A percentile compares a stretch with the other conserved stretches of the same genome.
Conservation (phyloP, 1,284 basidiomycete species). For the Fistulina hepatica region DNA sequence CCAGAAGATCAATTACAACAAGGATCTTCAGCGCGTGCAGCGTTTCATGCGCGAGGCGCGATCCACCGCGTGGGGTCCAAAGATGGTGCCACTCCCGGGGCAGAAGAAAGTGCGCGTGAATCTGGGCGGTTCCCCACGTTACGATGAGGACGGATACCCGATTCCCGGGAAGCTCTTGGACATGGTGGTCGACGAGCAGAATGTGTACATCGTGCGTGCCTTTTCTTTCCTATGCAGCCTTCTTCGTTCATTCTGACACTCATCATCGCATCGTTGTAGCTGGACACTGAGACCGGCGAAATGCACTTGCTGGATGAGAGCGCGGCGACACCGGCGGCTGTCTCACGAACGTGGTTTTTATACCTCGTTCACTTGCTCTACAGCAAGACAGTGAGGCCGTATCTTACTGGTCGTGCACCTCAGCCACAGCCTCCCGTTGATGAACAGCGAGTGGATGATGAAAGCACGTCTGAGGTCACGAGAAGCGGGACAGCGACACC, state of each 20-base stretch:
- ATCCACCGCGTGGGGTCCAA: slow-evolving; percentile 66
- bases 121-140: slow-evolving; percentile 40
- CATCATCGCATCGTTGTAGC: slow-evolving; percentile 22
- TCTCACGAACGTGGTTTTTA: slow-evolving; percentile 34
- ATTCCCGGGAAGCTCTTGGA: slow-evolving; percentile 48
- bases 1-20: slow-evolving; percentile 65
- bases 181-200: slow-evolving; percentile 63
- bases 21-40: slow-evolving; percentile 62
- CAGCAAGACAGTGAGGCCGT: slow-evolving; percentile 25
- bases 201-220: slow-evolving; percentile 60
- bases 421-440: no score
- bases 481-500: no score
- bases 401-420: no score
- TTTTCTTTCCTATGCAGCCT: slow-evolving; percentile 5
- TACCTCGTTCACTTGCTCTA: slow-evolving; percentile 27
- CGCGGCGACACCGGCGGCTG: slow-evolving; percentile 34
- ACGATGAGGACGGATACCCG: slow-evolving; percentile 45
- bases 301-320: slow-evolving; percentile 41
- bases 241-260: slow-evolving; percentile 1
- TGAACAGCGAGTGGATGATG: no score
- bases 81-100: slow-evolving; percentile 46
- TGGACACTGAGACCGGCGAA: slow-evolving; percentile 38
- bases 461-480: no score
- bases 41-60: slow-evolving; percentile 54
- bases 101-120: slow-evolving; percentile 50